A percentile compares a stretch with the other conserved stretches of the same genome.
Conservation (phyloP, 192 early-diverging fungal species). For the Podila horticola region DNA sequence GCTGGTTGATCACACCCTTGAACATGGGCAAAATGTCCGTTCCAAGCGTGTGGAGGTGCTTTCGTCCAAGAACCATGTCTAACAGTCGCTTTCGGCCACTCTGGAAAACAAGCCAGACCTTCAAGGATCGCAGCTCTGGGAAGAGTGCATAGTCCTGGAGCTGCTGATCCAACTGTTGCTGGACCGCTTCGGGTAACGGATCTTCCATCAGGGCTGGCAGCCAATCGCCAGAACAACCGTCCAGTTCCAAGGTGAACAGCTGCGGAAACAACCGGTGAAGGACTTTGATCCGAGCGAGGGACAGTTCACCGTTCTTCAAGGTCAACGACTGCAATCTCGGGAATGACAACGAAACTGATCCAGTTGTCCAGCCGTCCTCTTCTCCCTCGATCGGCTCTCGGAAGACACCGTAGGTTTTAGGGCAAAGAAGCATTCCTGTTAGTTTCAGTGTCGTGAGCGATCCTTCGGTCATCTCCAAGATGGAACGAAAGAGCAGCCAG, state of each 20-base stretch:
- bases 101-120: constrained; percentile 10
- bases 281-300: background rate
- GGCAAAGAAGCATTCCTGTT: background rate
- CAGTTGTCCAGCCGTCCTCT: background rate
- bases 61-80: constrained; percentile 10
- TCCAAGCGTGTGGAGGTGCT: constrained; percentile 1
- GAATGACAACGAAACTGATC: background rate
- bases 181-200: background rate
- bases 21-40: constrained; percentile 14
- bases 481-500: background rate
- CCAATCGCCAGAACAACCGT: background rate
- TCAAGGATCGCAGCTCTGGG: constrained; percentile 15
- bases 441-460: background rate
- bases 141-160: background rate
- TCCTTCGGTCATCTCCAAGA: background rate
- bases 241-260: background rate
- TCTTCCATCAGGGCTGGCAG: background rate
- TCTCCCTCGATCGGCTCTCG: background rate
- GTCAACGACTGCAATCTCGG: background rate
- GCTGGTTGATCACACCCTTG: constrained; percentile 1
- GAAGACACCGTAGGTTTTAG: background rate
- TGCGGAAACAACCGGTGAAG: background rate
- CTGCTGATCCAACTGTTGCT: background rate
- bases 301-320: background rate
- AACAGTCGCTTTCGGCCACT: constrained; percentile 1